Base-by-base conservation (phyloP, 2,329 filamentous ascomycete genomes). In the Phialophora tarda region DNA sequence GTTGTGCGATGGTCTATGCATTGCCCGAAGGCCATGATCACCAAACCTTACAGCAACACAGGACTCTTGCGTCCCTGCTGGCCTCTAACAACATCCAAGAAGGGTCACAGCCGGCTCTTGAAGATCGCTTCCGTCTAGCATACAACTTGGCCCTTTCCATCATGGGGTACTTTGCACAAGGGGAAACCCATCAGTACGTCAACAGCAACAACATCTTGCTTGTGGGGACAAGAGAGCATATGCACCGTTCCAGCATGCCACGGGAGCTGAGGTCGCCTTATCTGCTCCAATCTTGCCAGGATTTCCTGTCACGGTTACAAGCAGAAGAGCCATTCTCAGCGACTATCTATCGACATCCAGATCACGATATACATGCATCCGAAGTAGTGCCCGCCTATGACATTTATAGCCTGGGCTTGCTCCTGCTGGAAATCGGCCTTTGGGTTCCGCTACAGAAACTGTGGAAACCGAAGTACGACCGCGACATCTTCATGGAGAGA, bases 181-280 rank as follows among this genome's bases (percentile, higher is more conserved):
- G 84, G 48, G 77, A 86, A 21, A 80, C 84, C 6, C 87, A 89
- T 76, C 84, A 86, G 58, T 86, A 88, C 70, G 84, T 89, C 72
- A 89, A 88, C 75, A 88, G 86, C 77, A 86, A 82, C 74, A 89
- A 88, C 72, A 81, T 89, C 30, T 77, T 89, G 17, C 84, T 89
- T 34, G 85, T 88, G 30, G 67, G 67, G 17, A 63, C 66, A 21
- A 62, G 54, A 28, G 69, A 69, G n/a, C 63, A 69, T 23, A 65
- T 61, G 30, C 65, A 67, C 60, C 65, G 65, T 8, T 64, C 81
- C 76, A 1, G 78, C 75, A 4, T 68, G 71, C 72, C 55, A 72
- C 75, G 62, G 73, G 69, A 79, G 76, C 67, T 75, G 64, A 69
- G 68, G 41, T 66, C 58, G 30, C 62, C 67, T 14, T 71, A 70